Conservation (phyloP, 2,329 filamentous ascomycete genomes). For the Hawksworthiomyces lignivorus region DNA sequence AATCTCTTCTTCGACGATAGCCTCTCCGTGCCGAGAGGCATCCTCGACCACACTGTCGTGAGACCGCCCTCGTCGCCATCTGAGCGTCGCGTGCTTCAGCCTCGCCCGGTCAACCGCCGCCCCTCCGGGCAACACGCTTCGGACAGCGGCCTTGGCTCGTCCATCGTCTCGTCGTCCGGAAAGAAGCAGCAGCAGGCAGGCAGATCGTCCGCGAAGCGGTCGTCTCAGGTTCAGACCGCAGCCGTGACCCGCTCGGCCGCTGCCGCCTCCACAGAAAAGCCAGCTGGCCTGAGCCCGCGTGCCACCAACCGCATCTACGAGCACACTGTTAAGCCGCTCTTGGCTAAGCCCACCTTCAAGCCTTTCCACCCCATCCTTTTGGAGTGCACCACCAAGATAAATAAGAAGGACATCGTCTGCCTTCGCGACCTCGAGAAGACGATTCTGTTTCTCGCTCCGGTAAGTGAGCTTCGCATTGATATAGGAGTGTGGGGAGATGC, state of each 20-base stretch:
- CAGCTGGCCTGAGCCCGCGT: slow-evolving; percentile 56
- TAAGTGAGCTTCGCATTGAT: slow-evolving; percentile 59
- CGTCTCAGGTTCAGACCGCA: slow-evolving; percentile 33
- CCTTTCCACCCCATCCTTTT: slow-evolving; percentile 74
- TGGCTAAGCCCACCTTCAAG: slow-evolving; percentile 64
- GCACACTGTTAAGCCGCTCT: slow-evolving; percentile 69
- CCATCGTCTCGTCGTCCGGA: slow-evolving; percentile 57
- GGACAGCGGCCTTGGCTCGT: slow-evolving; percentile 84
- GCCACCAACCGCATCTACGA: slow-evolving; percentile 74
- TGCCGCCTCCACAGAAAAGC: slow-evolving; percentile 38
- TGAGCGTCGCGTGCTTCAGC: slow-evolving; percentile 43
- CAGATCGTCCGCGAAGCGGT: no score
- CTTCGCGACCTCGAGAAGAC: slow-evolving; percentile 93
- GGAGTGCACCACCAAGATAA: slow-evolving; percentile 71
- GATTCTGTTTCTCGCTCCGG: slow-evolving; percentile 81
- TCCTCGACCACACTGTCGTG: slow-evolving; percentile 51
- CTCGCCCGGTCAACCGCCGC: slow-evolving; percentile 41
- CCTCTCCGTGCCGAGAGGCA: slow-evolving; percentile 50
- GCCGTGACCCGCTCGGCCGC: slow-evolving; percentile 56
- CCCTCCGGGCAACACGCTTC: slow-evolving; percentile 60
- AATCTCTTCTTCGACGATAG: slow-evolving; percentile 45
- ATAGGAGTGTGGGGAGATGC: slow-evolving; percentile 52
- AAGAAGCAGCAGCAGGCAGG: slow-evolving; percentile 32
- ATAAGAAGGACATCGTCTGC: slow-evolving; percentile 78
- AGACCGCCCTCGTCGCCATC: slow-evolving; percentile 25